Base-by-base conservation (phyloP, 768 basidiomycete genomes). In the Podaxis sp. region DNA sequence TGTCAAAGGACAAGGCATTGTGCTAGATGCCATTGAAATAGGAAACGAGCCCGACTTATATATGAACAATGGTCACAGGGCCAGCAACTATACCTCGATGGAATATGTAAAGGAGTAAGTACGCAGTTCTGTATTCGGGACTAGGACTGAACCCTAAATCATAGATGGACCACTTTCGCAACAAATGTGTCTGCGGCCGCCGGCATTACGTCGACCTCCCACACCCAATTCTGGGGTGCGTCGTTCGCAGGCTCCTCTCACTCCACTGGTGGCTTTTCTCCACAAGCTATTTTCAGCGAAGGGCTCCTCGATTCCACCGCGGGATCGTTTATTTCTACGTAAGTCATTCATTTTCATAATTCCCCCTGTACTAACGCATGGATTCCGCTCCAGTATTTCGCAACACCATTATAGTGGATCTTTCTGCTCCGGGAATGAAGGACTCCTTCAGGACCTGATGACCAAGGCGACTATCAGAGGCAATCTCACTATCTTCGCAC, bases 21-120 rank as follows among this genome's bases (percentile, higher is more conserved):
- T 72, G 1, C 76, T 87, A 19, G 85, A 86, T 59, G 78, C 80
- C n/a, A 75, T 88, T 58, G 85, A 88, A 66, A 78, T 85, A 51
- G 86, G 86, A 11, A 87, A 89, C 55, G 85, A 88, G 71, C 75
- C 85, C 0, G 84, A 88, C 69, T 68, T 87, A 11, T 88, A 86
- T 69, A 47, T 40, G 19, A 73, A 72, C 59, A 83, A 84, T 60
- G 81, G 80, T 2, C 69, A 73, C 12, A 75, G 85, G 55, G 57
- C 75, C 37, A 66, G 67, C 4, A 69, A 65, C 15, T 85, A 80
- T 66, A 80, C 69, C 53, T 69, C 78, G 24, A 65, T 71, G 5
- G 72, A 82, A 69, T 86, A 85, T 66, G 78, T 83, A 33, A 56
- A 69, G 55, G 76, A 86, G 86, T 86, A 68, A 57, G 81, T 75